A percentile compares a stretch with the other conserved stretches of the same genome.
Conservation (phyloP, 371 early-diverging fungal species). For the Mortierella sp. region DNA sequence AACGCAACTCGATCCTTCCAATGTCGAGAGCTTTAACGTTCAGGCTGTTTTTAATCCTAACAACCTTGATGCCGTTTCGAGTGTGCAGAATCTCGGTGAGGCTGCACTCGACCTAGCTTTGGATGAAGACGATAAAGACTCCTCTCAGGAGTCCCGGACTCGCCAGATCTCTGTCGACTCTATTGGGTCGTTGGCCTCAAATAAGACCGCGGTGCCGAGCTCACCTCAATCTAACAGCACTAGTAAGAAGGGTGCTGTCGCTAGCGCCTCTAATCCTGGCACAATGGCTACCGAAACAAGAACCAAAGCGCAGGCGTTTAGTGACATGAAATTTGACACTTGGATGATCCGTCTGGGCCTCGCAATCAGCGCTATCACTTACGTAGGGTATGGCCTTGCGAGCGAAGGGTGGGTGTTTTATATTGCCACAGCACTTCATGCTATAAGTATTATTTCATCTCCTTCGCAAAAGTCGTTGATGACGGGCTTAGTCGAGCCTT, state of each 20-base stretch:
- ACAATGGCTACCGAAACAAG: background rate
- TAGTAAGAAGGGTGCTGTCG: background rate
- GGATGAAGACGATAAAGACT: background rate
- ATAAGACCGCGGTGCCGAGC: too few relatives aligned
- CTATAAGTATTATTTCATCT: slow-evolving; percentile 53
- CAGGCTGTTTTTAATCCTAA: slow-evolving; percentile 20
- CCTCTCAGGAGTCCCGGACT: background rate
- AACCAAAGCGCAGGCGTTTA: slow-evolving; percentile 24
- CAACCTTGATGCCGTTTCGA: slow-evolving; percentile 18
- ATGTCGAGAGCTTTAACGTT: background rate
- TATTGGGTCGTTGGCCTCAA: slow-evolving; percentile 7
- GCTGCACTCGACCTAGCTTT: slow-evolving; percentile 9
- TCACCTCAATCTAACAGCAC: background rate
- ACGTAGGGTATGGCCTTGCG: slow-evolving; percentile 56
- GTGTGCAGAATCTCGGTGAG: slow-evolving; percentile 29
- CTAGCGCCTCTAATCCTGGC: background rate
- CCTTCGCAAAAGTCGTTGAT: slow-evolving; percentile 63
- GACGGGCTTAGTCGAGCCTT: slow-evolving; percentile 60
- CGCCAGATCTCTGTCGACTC: slow-evolving; percentile 36
- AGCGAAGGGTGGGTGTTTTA: slow-evolving; percentile 39
- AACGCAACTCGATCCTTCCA: background rate
- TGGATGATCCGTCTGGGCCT: slow-evolving; percentile 64
- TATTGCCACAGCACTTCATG: slow-evolving; percentile 51
- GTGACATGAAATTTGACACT: slow-evolving; percentile 59
- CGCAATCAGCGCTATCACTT: slow-evolving; percentile 48